These are phyloP conservation scores for Leccinum subrobustum DNA, from an alignment of 1,284 basidiomycete species.

Conservation along the genomic window DNA sequence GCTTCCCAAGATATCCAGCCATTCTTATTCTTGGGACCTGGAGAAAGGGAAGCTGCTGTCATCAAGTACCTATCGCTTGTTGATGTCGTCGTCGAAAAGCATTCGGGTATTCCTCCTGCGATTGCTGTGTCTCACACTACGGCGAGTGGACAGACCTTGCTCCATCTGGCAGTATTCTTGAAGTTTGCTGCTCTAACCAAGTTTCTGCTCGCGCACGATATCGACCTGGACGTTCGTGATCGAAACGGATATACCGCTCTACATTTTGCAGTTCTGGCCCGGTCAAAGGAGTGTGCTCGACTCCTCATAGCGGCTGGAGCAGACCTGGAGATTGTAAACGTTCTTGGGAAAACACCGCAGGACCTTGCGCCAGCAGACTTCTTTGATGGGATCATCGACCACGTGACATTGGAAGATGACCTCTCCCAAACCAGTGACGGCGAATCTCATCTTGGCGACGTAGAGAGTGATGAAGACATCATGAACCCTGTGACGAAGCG, in stretches of 20 bases:
- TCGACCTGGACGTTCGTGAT: slow-evolving; percentile 85
- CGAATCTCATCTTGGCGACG: slow-evolving; percentile 66
- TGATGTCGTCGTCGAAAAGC: slow-evolving; percentile 52
- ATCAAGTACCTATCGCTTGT: slow-evolving; percentile 78
- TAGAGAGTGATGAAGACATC: slow-evolving; percentile 61
- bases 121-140: slow-evolving; percentile 64
- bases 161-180: slow-evolving; percentile 86
- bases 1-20: slow-evolving; percentile 51
- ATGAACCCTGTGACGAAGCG: slow-evolving; percentile 34
- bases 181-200: slow-evolving; percentile 73
- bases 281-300: slow-evolving; percentile 64
- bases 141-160: slow-evolving; percentile 74
- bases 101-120: slow-evolving; percentile 38
- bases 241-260: slow-evolving; percentile 89
- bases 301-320: slow-evolving; percentile 80
- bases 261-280: slow-evolving; percentile 80
- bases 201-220: slow-evolving; percentile 72
- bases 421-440: slow-evolving; percentile 42
- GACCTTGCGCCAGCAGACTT: slow-evolving; percentile 72
- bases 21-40: slow-evolving; percentile 50
- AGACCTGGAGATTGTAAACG: slow-evolving; percentile 72
- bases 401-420: slow-evolving; percentile 36
- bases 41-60: slow-evolving; percentile 68
- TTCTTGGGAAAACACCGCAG: slow-evolving; percentile 74
- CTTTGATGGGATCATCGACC: slow-evolving; percentile 42